These are phyloP conservation scores for Lichtheimia corymbifera DNA, from an alignment of 371 early-diverging fungal genomes.

Conservation along the genomic window DNA sequence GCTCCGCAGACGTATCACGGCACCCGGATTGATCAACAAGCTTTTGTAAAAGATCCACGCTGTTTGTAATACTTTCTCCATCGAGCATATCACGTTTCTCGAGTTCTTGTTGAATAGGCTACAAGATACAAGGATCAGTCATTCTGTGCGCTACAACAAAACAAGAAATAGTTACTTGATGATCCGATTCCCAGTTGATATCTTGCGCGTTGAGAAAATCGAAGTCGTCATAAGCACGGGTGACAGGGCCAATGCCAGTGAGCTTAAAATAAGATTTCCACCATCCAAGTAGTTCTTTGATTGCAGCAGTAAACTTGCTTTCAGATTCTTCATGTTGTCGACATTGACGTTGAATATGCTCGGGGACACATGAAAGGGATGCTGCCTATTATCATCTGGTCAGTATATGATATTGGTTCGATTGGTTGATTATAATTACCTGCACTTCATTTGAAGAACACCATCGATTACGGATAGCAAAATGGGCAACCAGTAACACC, in stretches of 20 bases:
- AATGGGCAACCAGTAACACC: constrained; percentile 34
- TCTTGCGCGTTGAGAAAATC: constrained; percentile 17
- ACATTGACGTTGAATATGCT: constrained; percentile 23
- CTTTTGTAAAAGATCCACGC: constrained; percentile 24
- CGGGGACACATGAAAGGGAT: constrained; percentile 34
- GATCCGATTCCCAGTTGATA: constrained; percentile 13
- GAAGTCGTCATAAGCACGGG: constrained; percentile 34
- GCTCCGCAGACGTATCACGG: constrained; percentile 55
- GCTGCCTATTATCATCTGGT: constrained; percentile 14
- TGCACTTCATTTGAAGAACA: constrained; percentile 30
- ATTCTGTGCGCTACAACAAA: not conserved
- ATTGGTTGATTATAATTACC: constrained; percentile 19
- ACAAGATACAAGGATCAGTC: not conserved
- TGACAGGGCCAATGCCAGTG: constrained; percentile 43
- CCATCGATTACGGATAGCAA: constrained; percentile 42
- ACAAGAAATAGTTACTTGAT: not conserved
- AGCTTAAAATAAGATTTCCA: constrained; percentile 56
- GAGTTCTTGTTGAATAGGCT: constrained; percentile 7
- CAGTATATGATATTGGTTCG: not conserved
- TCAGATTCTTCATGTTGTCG: constrained; percentile 14
- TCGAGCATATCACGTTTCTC: constrained; percentile 14
- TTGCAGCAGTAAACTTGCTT: constrained; percentile 13
- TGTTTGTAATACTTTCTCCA: constrained; percentile 22
- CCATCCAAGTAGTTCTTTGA: constrained; percentile 59
- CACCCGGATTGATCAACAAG: constrained; percentile 27